phyloP scores from a whole-genome alignment of 768 basidiomycete species.

The Asterophora lycoperdoides region DNA sequence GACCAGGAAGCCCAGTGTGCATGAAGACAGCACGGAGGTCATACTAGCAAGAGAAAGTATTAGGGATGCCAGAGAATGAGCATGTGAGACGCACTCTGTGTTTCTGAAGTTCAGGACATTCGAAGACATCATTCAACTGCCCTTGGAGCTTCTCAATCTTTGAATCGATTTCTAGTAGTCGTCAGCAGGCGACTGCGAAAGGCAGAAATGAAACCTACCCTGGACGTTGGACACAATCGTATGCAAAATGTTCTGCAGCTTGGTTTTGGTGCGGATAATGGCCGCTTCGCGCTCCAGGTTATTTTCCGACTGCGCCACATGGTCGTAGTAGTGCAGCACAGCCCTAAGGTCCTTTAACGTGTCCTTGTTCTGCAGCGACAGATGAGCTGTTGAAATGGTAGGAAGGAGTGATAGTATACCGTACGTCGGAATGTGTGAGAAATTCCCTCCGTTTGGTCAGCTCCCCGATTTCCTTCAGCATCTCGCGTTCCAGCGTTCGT shows the following conservation, averaged over 20 bases:
- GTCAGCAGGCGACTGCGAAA: not conserved
- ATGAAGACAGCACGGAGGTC: constrained; percentile 76
- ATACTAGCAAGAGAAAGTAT: constrained; percentile 44
- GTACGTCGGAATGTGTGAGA: constrained; percentile 54
- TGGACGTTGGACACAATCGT: constrained; percentile 51
- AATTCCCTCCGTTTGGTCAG: constrained; percentile 42
- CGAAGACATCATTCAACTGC: constrained; percentile 44
- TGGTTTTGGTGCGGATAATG: constrained; percentile 41
- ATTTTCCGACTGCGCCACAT: constrained; percentile 48
- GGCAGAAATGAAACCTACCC: constrained; percentile 32
- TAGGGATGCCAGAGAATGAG: not conserved
- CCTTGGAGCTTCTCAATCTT: constrained; percentile 41
- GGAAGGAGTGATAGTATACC: constrained; percentile 21
- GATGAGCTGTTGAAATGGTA: not conserved
- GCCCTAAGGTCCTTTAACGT: constrained; percentile 57
- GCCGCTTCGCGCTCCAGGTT: constrained; percentile 42
- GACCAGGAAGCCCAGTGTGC: constrained; percentile 73
- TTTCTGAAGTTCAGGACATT: constrained; percentile 62
- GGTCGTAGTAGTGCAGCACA: constrained; percentile 67
- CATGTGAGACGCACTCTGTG: constrained; percentile 41
- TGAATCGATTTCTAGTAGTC: constrained; percentile 46
- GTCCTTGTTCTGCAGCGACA: constrained; percentile 50
- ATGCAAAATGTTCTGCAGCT: constrained; percentile 50
- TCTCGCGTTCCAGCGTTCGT: constrained; percentile 31
- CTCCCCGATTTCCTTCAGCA: constrained; percentile 44